phyloP scores from a whole-genome alignment of 129 eudicot genomes.

The Silybum marianum region DNA sequence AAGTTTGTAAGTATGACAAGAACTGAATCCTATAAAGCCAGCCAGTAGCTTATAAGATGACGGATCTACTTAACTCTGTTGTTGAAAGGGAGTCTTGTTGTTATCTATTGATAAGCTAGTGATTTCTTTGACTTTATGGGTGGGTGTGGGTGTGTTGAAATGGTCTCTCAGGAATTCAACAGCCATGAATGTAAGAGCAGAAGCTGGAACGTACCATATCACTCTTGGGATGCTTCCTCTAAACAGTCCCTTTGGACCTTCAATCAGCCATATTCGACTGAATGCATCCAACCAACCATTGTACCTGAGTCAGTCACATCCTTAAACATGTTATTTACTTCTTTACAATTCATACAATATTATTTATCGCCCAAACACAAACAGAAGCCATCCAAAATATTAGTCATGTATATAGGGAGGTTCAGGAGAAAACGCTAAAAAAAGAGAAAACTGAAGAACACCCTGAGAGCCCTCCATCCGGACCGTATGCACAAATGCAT shows the following conservation, averaged over 20 bases:
- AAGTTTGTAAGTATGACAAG: neutral
- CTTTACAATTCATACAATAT: neutral
- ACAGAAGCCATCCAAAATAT: neutral
- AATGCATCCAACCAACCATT: constrained; percentile 84
- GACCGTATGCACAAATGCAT: too few relatives aligned
- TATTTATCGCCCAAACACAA: neutral
- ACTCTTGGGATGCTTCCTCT: constrained; percentile 90
- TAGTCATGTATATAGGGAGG: neutral
- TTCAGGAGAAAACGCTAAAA: too few relatives aligned
- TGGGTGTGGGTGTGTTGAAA: constrained; percentile 28
- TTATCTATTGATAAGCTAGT: constrained; percentile 59
- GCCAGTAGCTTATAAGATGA: neutral
- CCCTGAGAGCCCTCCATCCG: too few relatives aligned
- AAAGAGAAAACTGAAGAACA: too few relatives aligned
- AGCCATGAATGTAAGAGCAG: constrained; percentile 97
- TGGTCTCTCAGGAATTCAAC: constrained; percentile 85
- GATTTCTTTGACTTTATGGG: constrained; percentile 36
- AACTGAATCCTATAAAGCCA: neutral
- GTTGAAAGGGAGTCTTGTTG: constrained; percentile 55
- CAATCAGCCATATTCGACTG: constrained; percentile 68
- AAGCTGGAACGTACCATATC: constrained; percentile 90
- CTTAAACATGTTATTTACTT: neutral
- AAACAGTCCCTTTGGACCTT: constrained; percentile 77
- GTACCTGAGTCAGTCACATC: constrained; percentile 51
- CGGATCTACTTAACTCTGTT: constrained; percentile 34